Conservation (phyloP, 192 early-diverging fungal genomes). For the Backusella luteola region DNA sequence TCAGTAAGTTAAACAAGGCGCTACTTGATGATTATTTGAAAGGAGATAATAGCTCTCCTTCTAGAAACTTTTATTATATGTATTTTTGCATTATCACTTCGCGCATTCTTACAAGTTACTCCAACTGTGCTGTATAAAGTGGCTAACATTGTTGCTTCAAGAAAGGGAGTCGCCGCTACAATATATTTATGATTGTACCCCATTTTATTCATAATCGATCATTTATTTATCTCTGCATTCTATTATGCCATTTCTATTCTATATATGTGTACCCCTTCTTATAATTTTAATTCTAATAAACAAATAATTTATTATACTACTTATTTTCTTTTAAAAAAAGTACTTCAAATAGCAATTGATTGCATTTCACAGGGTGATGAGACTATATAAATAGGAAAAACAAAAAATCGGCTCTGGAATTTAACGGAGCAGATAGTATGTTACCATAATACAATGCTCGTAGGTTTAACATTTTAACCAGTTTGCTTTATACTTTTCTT, state of each 20-base stretch:
- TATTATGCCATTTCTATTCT: neutral
- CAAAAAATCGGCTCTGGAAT: neutral
- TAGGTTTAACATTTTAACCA: neutral
- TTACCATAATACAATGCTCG: neutral
- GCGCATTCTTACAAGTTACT: neutral
- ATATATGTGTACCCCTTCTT: neutral
- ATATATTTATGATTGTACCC: neutral
- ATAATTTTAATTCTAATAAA: neutral
- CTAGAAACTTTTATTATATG: neutral
- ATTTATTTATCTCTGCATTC: neutral
- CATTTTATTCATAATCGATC: neutral
- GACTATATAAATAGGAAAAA: neutral
- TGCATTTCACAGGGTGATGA: neutral
- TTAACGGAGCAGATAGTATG: neutral
- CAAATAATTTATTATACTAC: neutral
- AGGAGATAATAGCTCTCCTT: neutral
- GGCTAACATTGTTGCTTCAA: neutral
- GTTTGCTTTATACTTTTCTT: neutral
- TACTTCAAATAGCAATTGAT: neutral
- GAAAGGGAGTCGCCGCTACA: neutral
- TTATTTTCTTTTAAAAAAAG: neutral
- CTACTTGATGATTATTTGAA: neutral
- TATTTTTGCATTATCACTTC: neutral
- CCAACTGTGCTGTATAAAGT: neutral
- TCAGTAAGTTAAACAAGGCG: neutral